These are phyloP conservation scores for Kappamyces sp. DNA, from an alignment of 192 early-diverging fungal species.

Conservation along the genomic window DNA sequence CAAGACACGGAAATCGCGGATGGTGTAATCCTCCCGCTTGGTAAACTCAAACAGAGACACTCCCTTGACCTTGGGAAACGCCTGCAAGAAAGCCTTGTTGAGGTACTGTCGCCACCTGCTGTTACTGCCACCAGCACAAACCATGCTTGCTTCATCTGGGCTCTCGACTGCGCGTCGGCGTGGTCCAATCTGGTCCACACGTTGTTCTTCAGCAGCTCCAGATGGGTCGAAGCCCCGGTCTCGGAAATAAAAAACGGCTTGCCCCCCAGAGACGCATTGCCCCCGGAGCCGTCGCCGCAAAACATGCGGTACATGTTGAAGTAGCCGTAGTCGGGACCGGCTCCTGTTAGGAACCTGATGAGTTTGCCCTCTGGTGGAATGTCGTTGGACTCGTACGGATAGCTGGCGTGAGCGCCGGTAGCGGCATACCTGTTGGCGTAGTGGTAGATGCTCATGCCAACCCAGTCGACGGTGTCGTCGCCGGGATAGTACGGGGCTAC, in stretches of 20 bases:
- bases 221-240: constrained; percentile 14
- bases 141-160: too few relatives aligned
- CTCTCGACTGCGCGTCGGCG: too few relatives aligned
- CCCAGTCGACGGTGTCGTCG: constrained; percentile 45
- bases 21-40: constrained; percentile 33
- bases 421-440: constrained; percentile 26
- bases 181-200: too few relatives aligned
- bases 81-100: constrained; percentile 15
- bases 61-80: constrained; percentile 31
- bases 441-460: constrained; percentile 39
- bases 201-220: too few relatives aligned
- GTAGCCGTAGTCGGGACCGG: background rate
- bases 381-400: constrained; percentile 27
- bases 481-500: constrained; percentile 49
- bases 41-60: constrained; percentile 35
- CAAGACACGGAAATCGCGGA: constrained; percentile 31
- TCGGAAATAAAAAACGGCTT: constrained; percentile 43
- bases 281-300: constrained; percentile 25
- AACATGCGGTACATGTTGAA: constrained; percentile 36
- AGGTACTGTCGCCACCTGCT: constrained; percentile 42
- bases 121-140: too few relatives aligned
- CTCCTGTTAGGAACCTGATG: constrained; percentile 26
- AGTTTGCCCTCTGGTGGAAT: constrained; percentile 18
- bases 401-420: constrained; percentile 4
- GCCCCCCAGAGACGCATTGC: constrained; percentile 18